These are phyloP conservation scores for Dalechampia spathulata DNA, from an alignment of 441 rosid genomes.

Conservation along the genomic window DNA sequence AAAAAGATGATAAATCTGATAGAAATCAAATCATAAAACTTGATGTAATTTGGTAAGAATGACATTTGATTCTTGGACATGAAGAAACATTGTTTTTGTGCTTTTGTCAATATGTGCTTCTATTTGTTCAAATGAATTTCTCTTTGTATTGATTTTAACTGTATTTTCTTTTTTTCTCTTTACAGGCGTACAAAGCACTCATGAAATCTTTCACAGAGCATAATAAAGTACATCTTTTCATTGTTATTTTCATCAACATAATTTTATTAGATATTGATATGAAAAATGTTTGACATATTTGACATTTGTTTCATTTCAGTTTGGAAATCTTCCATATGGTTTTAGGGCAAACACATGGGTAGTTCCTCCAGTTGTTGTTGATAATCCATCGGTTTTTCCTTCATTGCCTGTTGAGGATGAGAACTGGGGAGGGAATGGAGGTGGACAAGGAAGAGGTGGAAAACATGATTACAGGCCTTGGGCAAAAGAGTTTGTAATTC, in stretches of 20 bases:
- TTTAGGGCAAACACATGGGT: conserved; percentile 72
- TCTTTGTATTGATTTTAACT: background rate
- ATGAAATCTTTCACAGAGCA: conserved; percentile 57
- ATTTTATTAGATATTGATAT: background rate
- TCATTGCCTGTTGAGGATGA: conserved; percentile 53
- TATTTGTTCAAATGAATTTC: background rate
- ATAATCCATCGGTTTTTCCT: conserved; percentile 35
- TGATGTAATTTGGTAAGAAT: too few relatives aligned
- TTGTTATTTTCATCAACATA: background rate
- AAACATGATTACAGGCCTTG: conserved; percentile 53
- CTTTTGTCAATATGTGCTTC: too few relatives aligned
- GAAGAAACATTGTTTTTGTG: too few relatives aligned
- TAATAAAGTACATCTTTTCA: conserved; percentile 38
- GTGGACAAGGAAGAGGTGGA: conserved; percentile 55
- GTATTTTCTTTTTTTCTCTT: conserved; percentile 11
- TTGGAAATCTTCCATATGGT: conserved; percentile 68
- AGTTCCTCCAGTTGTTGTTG: conserved; percentile 50
- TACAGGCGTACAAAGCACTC: conserved; percentile 61
- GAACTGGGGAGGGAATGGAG: conserved; percentile 65
- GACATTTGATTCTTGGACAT: too few relatives aligned
- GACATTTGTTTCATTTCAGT: conserved; percentile 30
- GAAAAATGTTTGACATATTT: conserved; percentile 10
- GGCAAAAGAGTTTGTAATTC: conserved; percentile 57
- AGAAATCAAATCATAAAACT: too few relatives aligned
- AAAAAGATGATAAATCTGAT: too few relatives aligned